Evolutionary conservation across 2,329 filamentous ascomycete species (phyloP).

Genomic region (Botryotinia globosa): DNA sequence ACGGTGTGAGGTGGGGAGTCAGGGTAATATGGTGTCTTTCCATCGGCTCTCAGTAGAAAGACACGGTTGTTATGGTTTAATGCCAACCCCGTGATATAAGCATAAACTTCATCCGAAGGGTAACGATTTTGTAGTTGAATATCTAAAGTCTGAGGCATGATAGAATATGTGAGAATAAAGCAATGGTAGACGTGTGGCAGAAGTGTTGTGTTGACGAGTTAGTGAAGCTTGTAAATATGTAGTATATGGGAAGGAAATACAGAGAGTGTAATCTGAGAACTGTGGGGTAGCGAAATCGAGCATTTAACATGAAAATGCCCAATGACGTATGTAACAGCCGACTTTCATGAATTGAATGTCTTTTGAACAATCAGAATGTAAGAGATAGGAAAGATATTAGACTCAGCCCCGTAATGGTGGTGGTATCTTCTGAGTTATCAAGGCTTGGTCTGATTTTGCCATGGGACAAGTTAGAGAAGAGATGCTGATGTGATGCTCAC

Average conservation of each 20-base stretch:
- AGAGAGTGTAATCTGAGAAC: not conserved
- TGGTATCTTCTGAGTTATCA: not conserved
- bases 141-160: conserved; percentile 42
- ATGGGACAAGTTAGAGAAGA: not conserved
- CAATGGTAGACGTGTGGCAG: not conserved
- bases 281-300: conserved; percentile 1
- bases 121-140: conserved; percentile 67
- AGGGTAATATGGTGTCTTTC: conserved; percentile 63
- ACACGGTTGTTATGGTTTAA: conserved; percentile 57
- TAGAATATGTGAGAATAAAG: not conserved
- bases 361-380: not conserved
- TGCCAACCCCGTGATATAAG: conserved; percentile 68
- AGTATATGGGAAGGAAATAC: not conserved
- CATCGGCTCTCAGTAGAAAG: conserved; percentile 64
- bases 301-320: not conserved
- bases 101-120: conserved; percentile 57
- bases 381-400: not conserved
- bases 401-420: not conserved
- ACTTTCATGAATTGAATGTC: conserved; percentile 1
- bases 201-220: not conserved
- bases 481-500: not conserved
- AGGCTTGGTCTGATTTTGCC: not conserved
- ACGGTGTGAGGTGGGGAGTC: conserved; percentile 52
- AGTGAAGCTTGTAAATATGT: not conserved
- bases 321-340: conserved; percentile 8